phyloP scores from a whole-genome alignment of 768 basidiomycete genomes.

The Trametes cubensis region DNA sequence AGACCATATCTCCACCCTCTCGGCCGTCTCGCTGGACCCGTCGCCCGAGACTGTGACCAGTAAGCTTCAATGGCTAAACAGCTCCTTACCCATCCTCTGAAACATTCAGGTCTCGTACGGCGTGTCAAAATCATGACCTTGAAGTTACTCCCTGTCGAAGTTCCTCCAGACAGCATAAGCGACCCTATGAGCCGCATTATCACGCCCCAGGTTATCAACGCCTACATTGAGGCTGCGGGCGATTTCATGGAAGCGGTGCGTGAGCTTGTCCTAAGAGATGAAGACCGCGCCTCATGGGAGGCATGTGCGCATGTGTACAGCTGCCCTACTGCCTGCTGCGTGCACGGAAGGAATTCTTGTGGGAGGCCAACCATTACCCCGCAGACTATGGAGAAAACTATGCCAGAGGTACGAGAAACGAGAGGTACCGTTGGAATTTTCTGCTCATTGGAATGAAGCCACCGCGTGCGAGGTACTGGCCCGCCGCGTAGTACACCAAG shows the following conservation, averaged over 20 bases:
- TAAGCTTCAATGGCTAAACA: conserved; percentile 39
- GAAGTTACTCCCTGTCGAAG: conserved; percentile 78
- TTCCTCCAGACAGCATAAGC: conserved; percentile 63
- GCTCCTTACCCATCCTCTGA: not conserved
- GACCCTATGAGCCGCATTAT: conserved; percentile 84
- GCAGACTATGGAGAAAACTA: conserved; percentile 87
- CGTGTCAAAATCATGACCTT: conserved; percentile 78
- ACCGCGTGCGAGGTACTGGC: conserved; percentile 85
- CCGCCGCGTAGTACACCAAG: conserved; percentile 72
- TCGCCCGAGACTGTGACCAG: conserved; percentile 77
- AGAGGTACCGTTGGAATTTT: not conserved
- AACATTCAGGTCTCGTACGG: conserved; percentile 68
- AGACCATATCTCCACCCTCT: conserved; percentile 39
- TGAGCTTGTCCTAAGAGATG: conserved; percentile 7
- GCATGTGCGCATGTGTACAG: conserved; percentile 38
- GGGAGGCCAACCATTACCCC: conserved; percentile 78
- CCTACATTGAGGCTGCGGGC: conserved; percentile 81
- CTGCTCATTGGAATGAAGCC: conserved; percentile 45
- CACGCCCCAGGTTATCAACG: conserved; percentile 74
- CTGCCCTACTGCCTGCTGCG: conserved; percentile 82
- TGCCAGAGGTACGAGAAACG: conserved; percentile 62
- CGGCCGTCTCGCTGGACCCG: conserved; percentile 42
- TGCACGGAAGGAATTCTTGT: conserved; percentile 78
- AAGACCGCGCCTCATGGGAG: conserved; percentile 3
- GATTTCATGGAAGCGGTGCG: conserved; percentile 85